Evolutionary conservation across 495 filamentous ascomycete species (phyloP), one percentile per base, ranked within the genome.

Genomic region (Penicillium macrosclerotiorum): DNA sequence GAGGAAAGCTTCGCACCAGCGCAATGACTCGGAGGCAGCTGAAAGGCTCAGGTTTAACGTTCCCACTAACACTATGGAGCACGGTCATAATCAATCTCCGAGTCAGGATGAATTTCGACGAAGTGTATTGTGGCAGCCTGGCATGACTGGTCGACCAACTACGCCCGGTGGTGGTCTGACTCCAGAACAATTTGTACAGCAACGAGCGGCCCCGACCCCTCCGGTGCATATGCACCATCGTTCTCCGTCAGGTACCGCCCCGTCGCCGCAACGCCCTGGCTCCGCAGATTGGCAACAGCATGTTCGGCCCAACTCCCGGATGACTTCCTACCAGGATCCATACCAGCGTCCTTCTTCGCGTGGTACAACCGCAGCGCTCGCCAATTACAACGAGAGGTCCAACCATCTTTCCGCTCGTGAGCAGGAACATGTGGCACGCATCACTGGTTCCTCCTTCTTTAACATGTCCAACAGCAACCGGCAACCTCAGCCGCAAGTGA

Each of bases 361-460:
- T 18, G 72, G 67, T 19, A 67, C 74, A 32, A 64, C 54, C 33
- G 64, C 53, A 34, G 54, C 75, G 55, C 63, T 76, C 27, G 68
- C 66, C 33, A 68, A 65, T 42, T 58, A 68, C 36, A 68, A 62
- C 34, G 84, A 88, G 43, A 51, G 80, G 23, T 77, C 80, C n/a
- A 75, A 73, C 2, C 80, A 84, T 43, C 78, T 96, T 14, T 92
- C 90, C 12, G 92, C 92, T n/a, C 85, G 88, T 6, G 92, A 97
- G 63, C 92, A 95, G 58, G 89, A 95, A 62, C 86, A 95, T 57
- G 83, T 97, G 22, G 88, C 92, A n/a, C 80, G 89, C 24, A 74
- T 88, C 48, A 96, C 92, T 5, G 88, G 88, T 0, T 85, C 83
- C 1, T 85, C 92, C 2, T 75, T 97, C 49, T 82, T 95, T 53